Evolutionary conservation across 2,329 filamentous ascomycete species (phyloP), one percentile per base, ranked within the genome.

Genomic region (Penicillium janthinellum): DNA sequence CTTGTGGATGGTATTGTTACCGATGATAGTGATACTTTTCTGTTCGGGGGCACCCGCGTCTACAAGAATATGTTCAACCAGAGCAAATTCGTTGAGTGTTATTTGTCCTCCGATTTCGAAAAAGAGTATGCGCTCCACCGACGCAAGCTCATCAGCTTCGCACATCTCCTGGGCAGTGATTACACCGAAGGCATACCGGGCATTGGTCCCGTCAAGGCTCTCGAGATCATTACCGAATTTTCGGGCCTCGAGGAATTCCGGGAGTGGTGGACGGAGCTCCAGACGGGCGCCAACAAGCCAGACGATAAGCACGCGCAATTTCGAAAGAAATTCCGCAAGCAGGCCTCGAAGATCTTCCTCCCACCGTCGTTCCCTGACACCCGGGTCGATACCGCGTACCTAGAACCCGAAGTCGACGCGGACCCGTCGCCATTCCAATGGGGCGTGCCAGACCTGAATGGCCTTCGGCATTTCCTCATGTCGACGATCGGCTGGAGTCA

Each of bases 51-150:
- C 39, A 99, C 92, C 0, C 85, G 94, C 17, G 90, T 99, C 22
- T 99, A 99, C 83, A 99, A 99, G 77, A 99, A 99, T 80, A 96
- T 99, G 92, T 99, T 99, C 82, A 99, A 97, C 77, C 89, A 92
- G 69, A 95, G 95, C 75, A 99, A 99, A 74, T 96, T 92, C 69
- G 95, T 99, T 44, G 95, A 99, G 78, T 98, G 95, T 77, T 99
- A 98, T 73, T 84, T 99, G 10, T 80, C 88, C 2, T 82, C 81
- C 0, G 95, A 99, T 70, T 82, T 99, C 0, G 91, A 96, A 70
- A 90, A 90, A 67, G 96, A 99, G 69, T 89, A 97, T 63, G 91
- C 90, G 0, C 85, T 99, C 0, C 89, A 91, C 3, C 87, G 94
- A n/a, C 84, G 89, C 56, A 91, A 94, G 70, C 86, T 99, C 54